Conservation (phyloP, 306 rosid genomes). For the Corylus avellana region DNA sequence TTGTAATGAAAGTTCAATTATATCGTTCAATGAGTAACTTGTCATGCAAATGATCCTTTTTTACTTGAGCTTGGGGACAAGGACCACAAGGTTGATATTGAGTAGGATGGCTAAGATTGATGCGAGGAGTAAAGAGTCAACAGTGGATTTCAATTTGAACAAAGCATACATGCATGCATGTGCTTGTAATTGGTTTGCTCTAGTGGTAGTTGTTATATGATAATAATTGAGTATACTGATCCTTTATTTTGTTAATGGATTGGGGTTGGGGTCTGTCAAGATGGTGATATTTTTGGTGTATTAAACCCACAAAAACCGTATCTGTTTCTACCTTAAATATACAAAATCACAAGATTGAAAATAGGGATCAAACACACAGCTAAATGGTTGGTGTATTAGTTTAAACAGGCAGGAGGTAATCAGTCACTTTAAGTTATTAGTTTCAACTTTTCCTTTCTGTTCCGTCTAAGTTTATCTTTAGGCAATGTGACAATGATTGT, state of each 20-base stretch:
- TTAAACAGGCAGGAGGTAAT: background rate
- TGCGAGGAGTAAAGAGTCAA: background rate
- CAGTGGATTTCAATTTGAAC: constrained; percentile 1
- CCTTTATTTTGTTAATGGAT: background rate
- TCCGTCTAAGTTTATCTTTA: background rate
- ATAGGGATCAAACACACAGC: background rate
- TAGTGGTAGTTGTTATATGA: background rate
- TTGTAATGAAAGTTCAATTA: background rate
- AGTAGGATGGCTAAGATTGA: background rate
- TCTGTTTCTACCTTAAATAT: background rate
- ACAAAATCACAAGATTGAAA: background rate
- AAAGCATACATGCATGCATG: background rate
- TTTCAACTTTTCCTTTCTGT: background rate
- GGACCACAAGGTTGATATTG: background rate
- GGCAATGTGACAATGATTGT: background rate
- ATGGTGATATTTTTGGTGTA: constrained; percentile 1
- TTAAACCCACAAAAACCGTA: background rate
- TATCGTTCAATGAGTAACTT: background rate
- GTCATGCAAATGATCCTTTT: background rate
- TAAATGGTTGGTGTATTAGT: background rate
- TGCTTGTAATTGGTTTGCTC: background rate
- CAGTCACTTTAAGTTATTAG: background rate
- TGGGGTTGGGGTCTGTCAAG: background rate
- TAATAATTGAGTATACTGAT: background rate
- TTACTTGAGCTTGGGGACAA: background rate